These are phyloP conservation scores for Penicillium italicum DNA, from an alignment of 2,329 filamentous ascomycete species.

Conservation along the genomic window DNA sequence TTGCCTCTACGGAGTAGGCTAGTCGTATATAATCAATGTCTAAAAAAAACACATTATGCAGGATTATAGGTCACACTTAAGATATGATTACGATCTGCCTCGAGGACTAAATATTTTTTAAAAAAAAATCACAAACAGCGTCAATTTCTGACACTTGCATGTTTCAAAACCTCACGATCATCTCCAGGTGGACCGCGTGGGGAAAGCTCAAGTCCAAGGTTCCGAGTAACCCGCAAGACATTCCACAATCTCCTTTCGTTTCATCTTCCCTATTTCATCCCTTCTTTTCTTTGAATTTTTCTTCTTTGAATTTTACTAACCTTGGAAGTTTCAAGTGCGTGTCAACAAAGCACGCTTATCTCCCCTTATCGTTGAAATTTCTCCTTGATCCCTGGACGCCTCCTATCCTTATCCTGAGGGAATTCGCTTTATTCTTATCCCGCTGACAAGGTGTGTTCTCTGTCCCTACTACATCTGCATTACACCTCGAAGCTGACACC, in stretches of 20 bases:
- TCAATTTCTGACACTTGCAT: not conserved
- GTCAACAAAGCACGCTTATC: not conserved
- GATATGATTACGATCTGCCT: not conserved
- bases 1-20: constrained; percentile 1
- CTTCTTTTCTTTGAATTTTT: not conserved
- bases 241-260: not conserved
- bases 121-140: not conserved
- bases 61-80: not conserved
- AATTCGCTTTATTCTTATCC: constrained; percentile 3
- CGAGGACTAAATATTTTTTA: not conserved
- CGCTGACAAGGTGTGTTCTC: not conserved
- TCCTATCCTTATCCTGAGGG: constrained; percentile 5
- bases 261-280: not conserved
- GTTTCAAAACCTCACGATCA: not conserved
- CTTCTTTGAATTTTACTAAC: not conserved
- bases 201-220: constrained; percentile 20
- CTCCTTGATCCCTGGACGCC: not conserved
- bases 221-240: constrained; percentile 18
- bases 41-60: not conserved
- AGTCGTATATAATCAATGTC: constrained; percentile 15
- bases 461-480: not conserved
- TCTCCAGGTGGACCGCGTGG: constrained; percentile 14
- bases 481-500: not conserved
- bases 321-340: not conserved
- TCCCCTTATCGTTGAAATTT: not conserved